phyloP scores from a whole-genome alignment of 306 rosid species.

The Psophocarpus tetragonolobus region DNA sequence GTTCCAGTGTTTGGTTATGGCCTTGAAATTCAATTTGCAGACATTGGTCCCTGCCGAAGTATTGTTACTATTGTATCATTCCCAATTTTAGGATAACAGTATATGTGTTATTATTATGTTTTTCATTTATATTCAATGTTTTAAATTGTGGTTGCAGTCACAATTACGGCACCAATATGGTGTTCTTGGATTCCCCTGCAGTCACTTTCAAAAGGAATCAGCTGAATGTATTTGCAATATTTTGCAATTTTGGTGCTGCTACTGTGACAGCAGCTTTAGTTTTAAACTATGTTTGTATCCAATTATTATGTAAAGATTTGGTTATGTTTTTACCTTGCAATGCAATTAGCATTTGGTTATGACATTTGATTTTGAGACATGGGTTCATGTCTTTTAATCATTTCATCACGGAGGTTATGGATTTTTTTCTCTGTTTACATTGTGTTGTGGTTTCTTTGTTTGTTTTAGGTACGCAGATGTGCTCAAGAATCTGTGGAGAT shows the following conservation, averaged over 20 bases:
- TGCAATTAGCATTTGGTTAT: neutral
- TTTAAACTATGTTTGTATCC: neutral
- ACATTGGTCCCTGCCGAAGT: neutral
- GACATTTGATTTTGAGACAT: neutral
- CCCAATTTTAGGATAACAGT: neutral
- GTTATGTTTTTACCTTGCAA: neutral
- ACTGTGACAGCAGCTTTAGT: neutral
- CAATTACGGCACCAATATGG: neutral
- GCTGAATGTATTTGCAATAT: neutral
- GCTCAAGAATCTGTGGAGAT: conserved; percentile 81
- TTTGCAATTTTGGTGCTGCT: neutral
- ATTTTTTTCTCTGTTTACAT: neutral
- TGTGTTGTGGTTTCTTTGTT: conserved; percentile 10
- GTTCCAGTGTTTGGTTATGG: neutral
- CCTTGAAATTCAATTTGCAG: neutral
- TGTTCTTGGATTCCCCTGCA: neutral
- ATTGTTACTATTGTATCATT: neutral
- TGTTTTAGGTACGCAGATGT: conserved; percentile 76
- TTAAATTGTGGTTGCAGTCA: neutral
- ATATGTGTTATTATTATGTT: neutral
- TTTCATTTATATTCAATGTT: neutral
- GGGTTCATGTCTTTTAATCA: neutral
- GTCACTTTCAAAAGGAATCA: neutral
- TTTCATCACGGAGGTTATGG: neutral
- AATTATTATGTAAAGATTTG: neutral